Base-by-base conservation (phyloP, 257 asterid species). In the Fraxinus pennsylvanica region DNA sequence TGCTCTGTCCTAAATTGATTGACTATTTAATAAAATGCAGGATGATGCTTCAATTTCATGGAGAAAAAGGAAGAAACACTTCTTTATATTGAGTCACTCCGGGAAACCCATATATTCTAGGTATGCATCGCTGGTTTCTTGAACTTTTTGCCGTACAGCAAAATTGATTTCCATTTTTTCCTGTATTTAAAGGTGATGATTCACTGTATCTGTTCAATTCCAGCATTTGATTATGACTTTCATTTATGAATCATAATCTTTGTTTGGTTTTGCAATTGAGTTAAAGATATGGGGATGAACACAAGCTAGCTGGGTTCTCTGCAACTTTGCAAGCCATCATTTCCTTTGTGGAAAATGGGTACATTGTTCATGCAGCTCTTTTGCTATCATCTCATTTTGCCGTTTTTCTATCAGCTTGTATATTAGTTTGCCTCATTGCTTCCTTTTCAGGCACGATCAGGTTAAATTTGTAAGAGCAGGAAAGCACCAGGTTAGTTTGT, bases 51-150 rank as follows among this genome's bases (percentile, higher is more conserved):
- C 99, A 36, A 76, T 91, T 68, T 88, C 98, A 33, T 96, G 99
- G 99, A 93, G 98, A 87, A 93, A 93, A 87, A 87, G 98, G 85
- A 93, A 93, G 97, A 96, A 96, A 85, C 99, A 96, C 85, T 96
- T 88, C 89, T 89, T 96, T 79, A 79, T 93, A 76, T 84, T 96
- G 95, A 96, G 99, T 78, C 79, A 96, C 85, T 91, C 98, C 0
- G 99, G 99, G 54, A 96, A 96, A 85, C 99, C 99, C 47, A 93
- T 96, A 73, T 96, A 93, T 82, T 90, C 99, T 14, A 96, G 99
- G 99, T 94, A 79, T 76, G 83, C 72, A 39, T 77, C 68, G 21
- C 72, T 69, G 32, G 73, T 39, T 1, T 59, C 52, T 68, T 67
- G 17, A 38, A 33, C 47, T 54, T 74, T 72, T 29, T 21, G 4